Base-by-base conservation (phyloP, 164 flowering plant species). In the Paratinospora sagittata region DNA sequence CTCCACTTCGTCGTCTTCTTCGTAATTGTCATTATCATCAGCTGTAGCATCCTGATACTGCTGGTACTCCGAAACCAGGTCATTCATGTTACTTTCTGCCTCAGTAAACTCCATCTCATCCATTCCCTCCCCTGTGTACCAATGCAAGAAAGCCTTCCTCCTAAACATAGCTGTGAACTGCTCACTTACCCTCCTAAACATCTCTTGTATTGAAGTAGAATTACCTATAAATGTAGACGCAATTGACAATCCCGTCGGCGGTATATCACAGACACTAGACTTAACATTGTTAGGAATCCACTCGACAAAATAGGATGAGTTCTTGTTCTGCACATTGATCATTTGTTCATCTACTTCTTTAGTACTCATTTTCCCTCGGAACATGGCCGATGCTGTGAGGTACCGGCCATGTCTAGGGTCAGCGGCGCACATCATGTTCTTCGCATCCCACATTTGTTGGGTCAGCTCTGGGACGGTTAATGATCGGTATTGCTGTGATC, bases 371-470 rank as follows among this genome's bases (percentile, higher is more conserved):
- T 37, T 70, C 21, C 72, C 72, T 41, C 72, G 9, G 55, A 70
- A 70, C 72, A 61, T 70, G 37, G 66, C 72, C 2, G 57, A 70
- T 60, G 66, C 72, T 61, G 72, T 70, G 24, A 70, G 72, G 66
- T 70, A 70, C 0, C 72, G 65, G 21, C 72, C 72, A n/a, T 70
- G 72, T 21, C 72, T 52, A 21, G 78, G 78, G 65, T 76, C 78
- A 13, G 78, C 78, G 0, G 78, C 78, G 26, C 78, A 76, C 78
- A 76, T 76, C 78, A 76, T 76, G 75, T 76, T 76, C 72, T 76
- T 76, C 13, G 78, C 52, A 17, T 76, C 78, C 78, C 75, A 76
- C 75, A 76, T 76, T 45, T 76, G 79, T 52, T 76, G 79, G 30
- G 79, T 76, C 58, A 76, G 68, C 63, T 76, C 79, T 1, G 75